These are phyloP conservation scores for Coemansia sp. DNA, from an alignment of 192 early-diverging fungal genomes.

Conservation along the genomic window DNA sequence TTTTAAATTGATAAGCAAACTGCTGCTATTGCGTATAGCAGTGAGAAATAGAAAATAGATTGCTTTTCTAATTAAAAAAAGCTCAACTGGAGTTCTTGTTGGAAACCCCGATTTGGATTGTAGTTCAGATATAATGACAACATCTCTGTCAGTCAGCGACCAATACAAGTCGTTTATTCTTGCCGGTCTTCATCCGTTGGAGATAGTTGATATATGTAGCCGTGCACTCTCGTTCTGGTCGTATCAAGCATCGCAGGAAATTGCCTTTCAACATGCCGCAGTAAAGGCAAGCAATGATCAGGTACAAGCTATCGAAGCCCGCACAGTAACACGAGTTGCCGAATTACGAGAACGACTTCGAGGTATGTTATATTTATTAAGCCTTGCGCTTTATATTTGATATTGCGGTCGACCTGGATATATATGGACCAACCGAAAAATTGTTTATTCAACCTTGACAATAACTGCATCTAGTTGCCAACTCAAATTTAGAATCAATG, in stretches of 20 bases:
- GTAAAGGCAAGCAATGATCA: constrained; percentile 42
- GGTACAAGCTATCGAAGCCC: constrained; percentile 32
- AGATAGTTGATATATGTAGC: constrained; percentile 66
- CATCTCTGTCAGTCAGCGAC: constrained; percentile 61
- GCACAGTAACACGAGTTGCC: constrained; percentile 10
- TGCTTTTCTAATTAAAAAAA: neutral
- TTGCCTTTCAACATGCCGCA: constrained; percentile 36
- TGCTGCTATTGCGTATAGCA: neutral
- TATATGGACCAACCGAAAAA: neutral
- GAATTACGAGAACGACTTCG: constrained; percentile 16
- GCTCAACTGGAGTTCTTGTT: too few species aligned
- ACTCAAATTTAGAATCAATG: constrained; percentile 17
- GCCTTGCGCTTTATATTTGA: neutral
- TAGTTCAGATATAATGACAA: constrained; percentile 58
- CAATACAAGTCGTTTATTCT: constrained; percentile 68
- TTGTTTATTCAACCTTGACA: neutral
- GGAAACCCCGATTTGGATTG: neutral
- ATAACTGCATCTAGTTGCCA: constrained; percentile 18
- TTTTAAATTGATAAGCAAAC: neutral
- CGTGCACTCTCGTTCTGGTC: constrained; percentile 67
- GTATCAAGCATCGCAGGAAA: constrained; percentile 65
- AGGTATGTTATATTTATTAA: constrained; percentile 17
- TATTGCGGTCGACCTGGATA: neutral
- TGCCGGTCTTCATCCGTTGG: constrained; percentile 63
- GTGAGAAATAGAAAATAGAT: neutral